Evolutionary conservation across 805 yeast genomes (phyloP), one percentile per base, ranked within the genome.

Genomic region (Candida suzukii): DNA sequence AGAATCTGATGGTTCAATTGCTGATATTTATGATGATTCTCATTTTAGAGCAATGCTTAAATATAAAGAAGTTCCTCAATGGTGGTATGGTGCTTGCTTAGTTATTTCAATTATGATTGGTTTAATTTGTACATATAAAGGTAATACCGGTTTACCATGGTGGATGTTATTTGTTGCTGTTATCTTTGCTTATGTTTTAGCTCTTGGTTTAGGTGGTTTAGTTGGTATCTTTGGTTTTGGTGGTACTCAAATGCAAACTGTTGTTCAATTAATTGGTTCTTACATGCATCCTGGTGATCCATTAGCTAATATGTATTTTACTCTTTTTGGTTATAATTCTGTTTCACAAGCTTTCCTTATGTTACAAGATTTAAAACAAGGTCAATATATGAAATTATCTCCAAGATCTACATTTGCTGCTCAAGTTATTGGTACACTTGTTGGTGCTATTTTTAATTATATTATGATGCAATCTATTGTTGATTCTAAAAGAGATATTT

Each of bases 351-450:
- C 71, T 19, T 67, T 64, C 51, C 53, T 62, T 35, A 46, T 63
- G 14, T 67, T 68, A 28, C 70, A 62, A 50, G 67, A 66, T 44
- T 64, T 61, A 49, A 67, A 68, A 43, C 54, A 60, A 57, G 71
- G 62, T 4, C 73, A 69, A 46, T 69, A 69, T 51, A 49, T 65
- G 35, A 67, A 68, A 41, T 50, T 70, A 13, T 73, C 74, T 1
- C 74, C 75, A 8, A 59, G 63, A 50, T 36, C 31, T 36, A 54
- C 68, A 33, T 71, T 70, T 50, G 52, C 58, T 46, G 72, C 68
- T 16, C 76, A 71, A 53, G 53, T 69, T 44, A 36, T 55, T 38
- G 73, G 74, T 39, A 67, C 71, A 26, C 21, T 47, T 14, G 44
- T 52, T 34, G 56, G 56, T 32, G 41, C 54, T 3, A 46, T 52